Conservation (phyloP, 495 filamentous ascomycete genomes). For the Cenococcum geophilum region DNA sequence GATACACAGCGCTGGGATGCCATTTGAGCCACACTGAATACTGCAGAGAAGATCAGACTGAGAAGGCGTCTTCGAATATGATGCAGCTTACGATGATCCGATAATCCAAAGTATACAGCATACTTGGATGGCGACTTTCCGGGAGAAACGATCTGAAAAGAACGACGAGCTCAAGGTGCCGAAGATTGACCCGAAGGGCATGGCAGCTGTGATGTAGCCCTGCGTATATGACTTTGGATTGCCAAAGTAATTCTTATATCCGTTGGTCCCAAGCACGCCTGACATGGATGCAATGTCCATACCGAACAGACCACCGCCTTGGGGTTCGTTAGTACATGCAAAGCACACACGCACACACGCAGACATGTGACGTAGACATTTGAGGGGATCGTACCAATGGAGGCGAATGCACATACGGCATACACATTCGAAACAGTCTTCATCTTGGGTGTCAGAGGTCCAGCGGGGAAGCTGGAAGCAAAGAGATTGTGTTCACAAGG, state of each 20-base stretch:
- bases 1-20: conserved; percentile 55
- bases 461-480: too few species aligned
- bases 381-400: conserved; percentile 44
- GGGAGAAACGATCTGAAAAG: conserved; percentile 59
- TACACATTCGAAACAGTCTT: conserved; percentile 43
- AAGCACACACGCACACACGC: conserved; percentile 28
- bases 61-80: background rate
- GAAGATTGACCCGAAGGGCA: conserved; percentile 65
- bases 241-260: conserved; percentile 55
- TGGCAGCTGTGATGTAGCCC: conserved; percentile 56
- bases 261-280: conserved; percentile 54
- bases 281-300: conserved; percentile 66
- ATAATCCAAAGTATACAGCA: conserved; percentile 64
- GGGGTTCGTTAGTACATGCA: conserved; percentile 9
- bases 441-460: too few species aligned
- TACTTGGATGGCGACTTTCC: conserved; percentile 62
- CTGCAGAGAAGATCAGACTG: conserved; percentile 25
- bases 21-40: conserved; percentile 52
- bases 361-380: background rate
- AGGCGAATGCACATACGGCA: conserved; percentile 55
- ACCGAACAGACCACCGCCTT: conserved; percentile 61
- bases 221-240: conserved; percentile 45
- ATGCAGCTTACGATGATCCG: conserved; percentile 50
- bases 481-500: too few species aligned
- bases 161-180: conserved; percentile 58